A percentile compares a stretch with the other conserved stretches of the same genome.
Evolutionary conservation across 2,329 filamentous ascomycete species (phyloP).

Genomic region (Pseudogymnoascus sp.): DNA sequence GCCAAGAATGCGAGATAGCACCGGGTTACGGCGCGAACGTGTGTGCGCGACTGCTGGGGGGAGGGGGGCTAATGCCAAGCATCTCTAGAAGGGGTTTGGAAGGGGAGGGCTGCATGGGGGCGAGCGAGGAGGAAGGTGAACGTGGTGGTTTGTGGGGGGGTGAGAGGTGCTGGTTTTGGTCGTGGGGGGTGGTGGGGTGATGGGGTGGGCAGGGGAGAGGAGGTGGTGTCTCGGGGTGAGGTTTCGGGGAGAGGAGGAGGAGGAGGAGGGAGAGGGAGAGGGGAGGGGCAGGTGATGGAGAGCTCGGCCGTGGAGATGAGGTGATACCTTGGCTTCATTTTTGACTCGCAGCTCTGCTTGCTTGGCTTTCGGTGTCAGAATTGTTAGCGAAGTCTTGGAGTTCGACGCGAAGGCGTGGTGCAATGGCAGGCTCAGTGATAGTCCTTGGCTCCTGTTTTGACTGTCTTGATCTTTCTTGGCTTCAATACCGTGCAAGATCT

Average conservation of each 20-base stretch:
- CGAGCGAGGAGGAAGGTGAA: no score
- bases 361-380: neutral
- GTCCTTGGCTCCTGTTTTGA: neutral
- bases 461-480: neutral
- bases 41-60: neutral
- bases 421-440: neutral
- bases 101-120: neutral
- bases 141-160: no score
- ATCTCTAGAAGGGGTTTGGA: neutral
- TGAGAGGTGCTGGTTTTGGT: no score
- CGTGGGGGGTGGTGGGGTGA: no score
- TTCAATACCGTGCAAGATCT: neutral
- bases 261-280: neutral
- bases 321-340: neutral
- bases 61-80: no score
- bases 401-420: neutral
- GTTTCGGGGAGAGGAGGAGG: neutral
- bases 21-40: neutral
- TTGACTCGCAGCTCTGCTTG: neutral
- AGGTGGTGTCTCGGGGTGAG: neutral
- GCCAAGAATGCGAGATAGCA: neutral
- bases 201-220: neutral
- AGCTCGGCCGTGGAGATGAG: neutral
- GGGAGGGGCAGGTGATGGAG: neutral
- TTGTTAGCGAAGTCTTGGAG: neutral